Base-by-base conservation (phyloP, 495 filamentous ascomycete genomes). In the Aspergillus conjunctus region DNA sequence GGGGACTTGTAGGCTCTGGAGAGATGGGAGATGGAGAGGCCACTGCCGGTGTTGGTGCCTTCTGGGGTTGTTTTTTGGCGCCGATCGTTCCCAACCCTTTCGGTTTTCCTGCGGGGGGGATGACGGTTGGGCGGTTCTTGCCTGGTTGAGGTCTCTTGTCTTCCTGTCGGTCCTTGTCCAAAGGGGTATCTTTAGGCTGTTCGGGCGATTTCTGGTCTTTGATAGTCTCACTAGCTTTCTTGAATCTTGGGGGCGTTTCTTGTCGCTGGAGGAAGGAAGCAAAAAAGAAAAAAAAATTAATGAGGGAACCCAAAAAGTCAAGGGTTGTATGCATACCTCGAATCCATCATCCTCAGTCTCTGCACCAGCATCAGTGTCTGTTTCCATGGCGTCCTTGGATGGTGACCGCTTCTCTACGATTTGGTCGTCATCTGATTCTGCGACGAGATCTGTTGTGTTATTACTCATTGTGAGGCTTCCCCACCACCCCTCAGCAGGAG, bases 401-500 rank as follows among this genome's bases (percentile, higher is more conserved):
- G 54, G 34, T 7, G 64, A 43, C 26, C 5, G 26, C 9, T 26
- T 18, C 10, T 43, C n/a, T 39, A 18, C 11, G 2, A 4, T 26
- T 20, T 18, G 33, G 34, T 60, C 46, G 2, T 53, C 44, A 21
- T 66, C 60, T 20, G 64, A 33, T 10, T 18, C 30, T 22, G 51
- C 32, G 4, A 56, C n/a, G 39, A 59, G 56, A 22, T 43, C 41
- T 22, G 45, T 26, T 14, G 58, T 33, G 33, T n/a, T 49, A n/a
- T 45, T 31, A 32, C 58, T 55, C 44, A 31, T 37, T 18, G 49
- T 51, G 20, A 82, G 68, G 7, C 52, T 50, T 43, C 62, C 62
- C 80, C 80, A 82, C 80, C 80, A 82, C 22, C 63, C 54, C 3
- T 68, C 70, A 50, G 61, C 64, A 21, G 68, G 59, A 31, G 66